Percentiles rank a stretch among this genome's conserved stretches.
Conservation (phyloP, 768 basidiomycete species). For the Xerocomus brunneocitrinus region DNA sequence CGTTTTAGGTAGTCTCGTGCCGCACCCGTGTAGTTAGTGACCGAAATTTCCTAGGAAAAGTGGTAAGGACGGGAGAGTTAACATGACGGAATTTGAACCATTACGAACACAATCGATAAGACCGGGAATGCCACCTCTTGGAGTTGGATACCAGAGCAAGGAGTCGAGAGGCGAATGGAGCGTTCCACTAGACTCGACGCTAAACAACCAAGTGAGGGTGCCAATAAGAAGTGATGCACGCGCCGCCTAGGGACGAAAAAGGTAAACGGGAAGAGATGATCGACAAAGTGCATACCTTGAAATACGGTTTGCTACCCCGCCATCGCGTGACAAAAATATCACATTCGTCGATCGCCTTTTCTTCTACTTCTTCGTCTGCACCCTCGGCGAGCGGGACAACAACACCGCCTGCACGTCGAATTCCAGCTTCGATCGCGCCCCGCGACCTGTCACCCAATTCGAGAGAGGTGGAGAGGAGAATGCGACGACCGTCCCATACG, state of each 20-base stretch:
- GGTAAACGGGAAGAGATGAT: background rate
- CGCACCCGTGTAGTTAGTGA: slow-evolving; percentile 87
- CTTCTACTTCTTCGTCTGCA: slow-evolving; percentile 30
- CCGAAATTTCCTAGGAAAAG: slow-evolving; percentile 58
- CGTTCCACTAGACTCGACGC: slow-evolving; percentile 61
- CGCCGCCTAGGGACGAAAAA: slow-evolving; percentile 47
- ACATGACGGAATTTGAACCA: background rate
- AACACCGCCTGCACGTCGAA: slow-evolving; percentile 58
- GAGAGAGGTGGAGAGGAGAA: slow-evolving; percentile 61
- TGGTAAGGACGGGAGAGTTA: background rate
- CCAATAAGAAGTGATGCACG: slow-evolving; percentile 47
- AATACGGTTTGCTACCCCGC: slow-evolving; percentile 65
- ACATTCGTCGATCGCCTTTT: slow-evolving; percentile 39
- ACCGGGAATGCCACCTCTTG: slow-evolving; percentile 51
- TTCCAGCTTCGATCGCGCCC: slow-evolving; percentile 52
- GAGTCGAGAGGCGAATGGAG: slow-evolving; percentile 65
- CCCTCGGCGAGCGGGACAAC: slow-evolving; percentile 50
- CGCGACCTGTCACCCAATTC: slow-evolving; percentile 47
- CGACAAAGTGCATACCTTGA: slow-evolving; percentile 44
- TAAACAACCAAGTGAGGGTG: slow-evolving; percentile 79
- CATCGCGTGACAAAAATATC: slow-evolving; percentile 74
- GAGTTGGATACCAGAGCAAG: slow-evolving; percentile 81
- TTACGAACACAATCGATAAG: slow-evolving; percentile 58
- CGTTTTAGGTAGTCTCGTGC: slow-evolving; percentile 85
- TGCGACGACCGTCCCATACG: slow-evolving; percentile 56